Percentiles rank a stretch among this genome's conserved stretches.
These are phyloP conservation scores for Phylloporus scabripes DNA, from an alignment of 768 basidiomycete species.

Conservation along the genomic window DNA sequence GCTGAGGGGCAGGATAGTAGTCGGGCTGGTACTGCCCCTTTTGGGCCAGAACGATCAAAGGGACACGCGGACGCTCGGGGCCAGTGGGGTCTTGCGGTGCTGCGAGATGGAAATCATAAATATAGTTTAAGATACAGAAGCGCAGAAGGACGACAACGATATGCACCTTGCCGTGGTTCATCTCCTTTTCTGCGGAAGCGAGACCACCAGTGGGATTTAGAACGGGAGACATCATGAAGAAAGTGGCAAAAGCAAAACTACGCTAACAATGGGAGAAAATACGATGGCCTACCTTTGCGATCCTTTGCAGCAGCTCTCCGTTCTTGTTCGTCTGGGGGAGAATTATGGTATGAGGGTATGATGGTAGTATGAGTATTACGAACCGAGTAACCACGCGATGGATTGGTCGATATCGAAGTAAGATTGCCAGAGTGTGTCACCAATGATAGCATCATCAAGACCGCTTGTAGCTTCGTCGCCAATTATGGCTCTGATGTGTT, in stretches of 20 bases:
- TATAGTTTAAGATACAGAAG: conserved; percentile 10
- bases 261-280: conserved; percentile 21
- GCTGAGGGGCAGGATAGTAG: conserved; percentile 23
- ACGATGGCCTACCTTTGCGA: conserved; percentile 74
- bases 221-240: conserved; percentile 30
- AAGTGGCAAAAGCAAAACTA: conserved; percentile 33
- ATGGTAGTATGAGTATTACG: conserved; percentile 17
- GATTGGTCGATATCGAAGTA: conserved; percentile 82
- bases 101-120: conserved; percentile 17
- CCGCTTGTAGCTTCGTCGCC: conserved; percentile 62
- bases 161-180: conserved; percentile 58
- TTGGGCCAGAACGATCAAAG: conserved; percentile 57
- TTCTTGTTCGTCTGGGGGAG: conserved; percentile 57
- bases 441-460: conserved; percentile 69
- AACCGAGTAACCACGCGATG: conserved; percentile 69
- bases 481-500: conserved; percentile 60
- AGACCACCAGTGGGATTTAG: conserved; percentile 31
- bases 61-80: conserved; percentile 43
- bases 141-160: conserved; percentile 22
- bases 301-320: conserved; percentile 58
- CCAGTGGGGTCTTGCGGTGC: conserved; percentile 18
- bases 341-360: neutral
- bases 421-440: conserved; percentile 78
- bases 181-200: conserved; percentile 33
- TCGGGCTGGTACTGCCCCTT: conserved; percentile 39